Conservation (phyloP, 495 filamentous ascomycete species). For the Penicillium parvum region DNA sequence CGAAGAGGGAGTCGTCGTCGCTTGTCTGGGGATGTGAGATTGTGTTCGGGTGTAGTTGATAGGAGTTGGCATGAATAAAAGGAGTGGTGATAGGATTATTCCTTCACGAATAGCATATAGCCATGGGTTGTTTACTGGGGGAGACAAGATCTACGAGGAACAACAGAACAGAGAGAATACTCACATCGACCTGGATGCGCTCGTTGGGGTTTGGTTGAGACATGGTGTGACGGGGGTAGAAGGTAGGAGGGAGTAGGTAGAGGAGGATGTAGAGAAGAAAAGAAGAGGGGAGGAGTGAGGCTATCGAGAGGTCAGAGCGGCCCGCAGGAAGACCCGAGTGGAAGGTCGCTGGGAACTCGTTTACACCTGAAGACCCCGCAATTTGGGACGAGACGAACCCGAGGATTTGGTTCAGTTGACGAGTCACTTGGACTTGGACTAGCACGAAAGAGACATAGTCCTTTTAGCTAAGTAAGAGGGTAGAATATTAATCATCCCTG, state of each 20-base stretch:
- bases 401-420: background rate
- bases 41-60: conserved; percentile 1
- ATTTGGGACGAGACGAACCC: too few species aligned
- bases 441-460: too few species aligned
- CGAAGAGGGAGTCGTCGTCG: conserved; percentile 39
- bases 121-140: background rate
- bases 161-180: conserved; percentile 1
- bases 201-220: conserved; percentile 32
- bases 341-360: conserved; percentile 9
- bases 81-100: background rate
- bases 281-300: conserved; percentile 12
- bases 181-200: conserved; percentile 40
- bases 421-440: too few species aligned
- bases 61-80: background rate
- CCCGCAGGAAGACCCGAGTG: conserved; percentile 8
- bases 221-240: conserved; percentile 17
- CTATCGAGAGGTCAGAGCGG: conserved; percentile 10
- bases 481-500: too few species aligned
- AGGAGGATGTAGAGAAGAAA: background rate
- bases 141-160: background rate
- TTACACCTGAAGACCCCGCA: background rate
- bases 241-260: conserved; percentile 2
- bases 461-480: too few species aligned
- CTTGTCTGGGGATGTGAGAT: conserved; percentile 28
- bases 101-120: background rate